Percentiles rank a stretch among this genome's conserved stretches.
phyloP scores from a whole-genome alignment of 805 yeast species.

The Candida pini region DNA sequence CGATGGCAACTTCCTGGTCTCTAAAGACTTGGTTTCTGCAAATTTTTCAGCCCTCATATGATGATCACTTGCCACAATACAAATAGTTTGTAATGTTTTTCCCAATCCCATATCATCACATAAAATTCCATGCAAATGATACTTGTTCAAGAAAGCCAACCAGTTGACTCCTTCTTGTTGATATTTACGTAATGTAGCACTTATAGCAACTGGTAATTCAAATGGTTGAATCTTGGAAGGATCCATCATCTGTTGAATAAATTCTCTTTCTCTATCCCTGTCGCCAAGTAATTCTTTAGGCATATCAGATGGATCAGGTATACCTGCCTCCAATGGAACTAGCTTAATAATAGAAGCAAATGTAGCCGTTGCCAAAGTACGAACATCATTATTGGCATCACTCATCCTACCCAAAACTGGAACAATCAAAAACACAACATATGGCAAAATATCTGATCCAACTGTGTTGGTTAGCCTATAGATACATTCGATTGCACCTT shows the following conservation, averaged over 20 bases:
- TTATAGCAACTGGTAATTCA: slow-evolving; percentile 82
- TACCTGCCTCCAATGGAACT: slow-evolving; percentile 96
- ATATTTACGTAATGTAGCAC: slow-evolving; percentile 87
- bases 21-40: slow-evolving; percentile 52
- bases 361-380: slow-evolving; percentile 88
- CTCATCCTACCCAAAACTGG: slow-evolving; percentile 98
- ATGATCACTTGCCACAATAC: slow-evolving; percentile 95
- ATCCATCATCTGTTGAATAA: slow-evolving; percentile 97
- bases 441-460: slow-evolving; percentile 89
- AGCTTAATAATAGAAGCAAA: slow-evolving; percentile 93
- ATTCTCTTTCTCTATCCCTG: slow-evolving; percentile 89
- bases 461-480: slow-evolving; percentile 79
- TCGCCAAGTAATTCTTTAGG: slow-evolving; percentile 79
- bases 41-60: slow-evolving; percentile 73
- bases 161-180: slow-evolving; percentile 99
- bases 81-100: slow-evolving; percentile 92
- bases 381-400: slow-evolving; percentile 83
- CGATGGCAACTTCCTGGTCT: slow-evolving; percentile 73
- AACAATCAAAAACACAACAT: slow-evolving; percentile 90
- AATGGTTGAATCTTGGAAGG: slow-evolving; percentile 85
- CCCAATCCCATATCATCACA: slow-evolving; percentile 99
- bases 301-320: slow-evolving; percentile 90
- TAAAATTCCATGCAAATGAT: slow-evolving; percentile 92
- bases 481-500: slow-evolving; percentile 89
- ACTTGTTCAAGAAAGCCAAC: slow-evolving; percentile 91